Base-by-base conservation (phyloP, 2,329 filamentous ascomycete genomes). In the Pseudopithomyces maydicus region DNA sequence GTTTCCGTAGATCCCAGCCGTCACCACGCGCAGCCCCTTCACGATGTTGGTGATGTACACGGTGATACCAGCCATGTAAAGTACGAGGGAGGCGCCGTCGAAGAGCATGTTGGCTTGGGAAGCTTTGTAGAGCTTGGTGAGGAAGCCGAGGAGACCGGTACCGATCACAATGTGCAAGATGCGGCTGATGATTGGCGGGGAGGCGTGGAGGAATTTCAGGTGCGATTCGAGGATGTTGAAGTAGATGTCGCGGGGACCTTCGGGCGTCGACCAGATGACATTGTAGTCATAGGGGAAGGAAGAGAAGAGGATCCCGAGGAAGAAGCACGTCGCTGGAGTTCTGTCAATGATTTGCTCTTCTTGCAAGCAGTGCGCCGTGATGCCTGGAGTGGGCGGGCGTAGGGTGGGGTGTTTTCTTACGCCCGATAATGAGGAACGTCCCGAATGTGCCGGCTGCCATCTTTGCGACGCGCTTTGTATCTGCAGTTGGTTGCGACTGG, bases 1-100 rank as follows among this genome's bases (percentile, higher is more conserved):
- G 2, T 75, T 77, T 1, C 85, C 86, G 57, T 88, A 96, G 56
- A 86, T 80, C 35, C 90, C 91, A 6, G 84, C 85, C 57, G 86
- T 91, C 39, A 97, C 90, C 58, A 94, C 89, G 63, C 93, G 84
- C 74, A 99, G 84, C 4, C 94, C 95, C 82, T 97, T 97, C 74
- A 98, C 89, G 70, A 98, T 97, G 78, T 99, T 99, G 68, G 93
- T 89, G 64, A 97, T 86, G 78, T 98, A 99, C 67, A 99, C 90
- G 47, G 92, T 91, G 52, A 96, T 87, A 59, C 92, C 95, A 69
- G 95, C 92, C 80, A 90, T 87, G 77, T 91, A 91, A 32, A 91
- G 82, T 36, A 89, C 88, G 46, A 91, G 77, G 52, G 83, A 87
- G 12, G 88, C 87, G 73, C 89, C 89, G 69, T 91, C 95, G 76